Conservation (phyloP, 2,329 filamentous ascomycete genomes). For the Ustulina deusta region DNA sequence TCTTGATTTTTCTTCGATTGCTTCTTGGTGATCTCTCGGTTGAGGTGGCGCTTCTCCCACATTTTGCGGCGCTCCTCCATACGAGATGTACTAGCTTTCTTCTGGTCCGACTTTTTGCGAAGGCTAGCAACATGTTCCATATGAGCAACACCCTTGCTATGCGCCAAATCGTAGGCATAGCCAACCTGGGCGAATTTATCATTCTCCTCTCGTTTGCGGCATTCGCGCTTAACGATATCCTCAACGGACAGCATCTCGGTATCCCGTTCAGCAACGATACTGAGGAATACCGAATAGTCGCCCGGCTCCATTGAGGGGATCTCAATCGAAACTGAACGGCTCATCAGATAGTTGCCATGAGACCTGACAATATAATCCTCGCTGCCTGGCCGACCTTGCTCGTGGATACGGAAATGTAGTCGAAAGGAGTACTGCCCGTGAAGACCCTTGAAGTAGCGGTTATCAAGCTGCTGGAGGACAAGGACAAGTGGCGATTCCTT, state of each 20-base stretch:
- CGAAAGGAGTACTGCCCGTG: slow-evolving; percentile 68
- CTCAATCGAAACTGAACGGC: slow-evolving; percentile 69
- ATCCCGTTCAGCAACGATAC: slow-evolving; percentile 64
- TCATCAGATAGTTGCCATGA: slow-evolving; percentile 69
- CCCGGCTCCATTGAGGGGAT: slow-evolving; percentile 67
- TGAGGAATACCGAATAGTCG: slow-evolving; percentile 68
- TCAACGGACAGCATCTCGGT: slow-evolving; percentile 61
- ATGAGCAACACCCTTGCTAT: slow-evolving; percentile 67
- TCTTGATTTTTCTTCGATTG: slow-evolving; percentile 57
- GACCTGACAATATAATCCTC: slow-evolving; percentile 71
- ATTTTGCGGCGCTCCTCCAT: slow-evolving; percentile 60
- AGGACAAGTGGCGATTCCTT: slow-evolving; percentile 69
- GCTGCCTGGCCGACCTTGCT: slow-evolving; percentile 61
- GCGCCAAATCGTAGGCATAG: slow-evolving; percentile 69
- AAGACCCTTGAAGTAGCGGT: slow-evolving; percentile 71
- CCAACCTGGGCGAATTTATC: slow-evolving; percentile 71
- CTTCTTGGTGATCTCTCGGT: slow-evolving; percentile 54
- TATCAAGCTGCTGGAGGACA: slow-evolving; percentile 71
- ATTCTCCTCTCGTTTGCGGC: slow-evolving; percentile 61
- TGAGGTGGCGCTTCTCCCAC: slow-evolving; percentile 62
- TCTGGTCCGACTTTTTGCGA: slow-evolving; percentile 61
- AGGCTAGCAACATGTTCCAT: slow-evolving; percentile 64
- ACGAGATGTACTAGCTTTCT: slow-evolving; percentile 62
- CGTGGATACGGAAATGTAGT: slow-evolving; percentile 65
- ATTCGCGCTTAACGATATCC: slow-evolving; percentile 67